Evolutionary conservation across 1,139 yeast species (phyloP), one percentile per base, ranked within the genome.

Genomic region (Yamadazyma atlantica): DNA sequence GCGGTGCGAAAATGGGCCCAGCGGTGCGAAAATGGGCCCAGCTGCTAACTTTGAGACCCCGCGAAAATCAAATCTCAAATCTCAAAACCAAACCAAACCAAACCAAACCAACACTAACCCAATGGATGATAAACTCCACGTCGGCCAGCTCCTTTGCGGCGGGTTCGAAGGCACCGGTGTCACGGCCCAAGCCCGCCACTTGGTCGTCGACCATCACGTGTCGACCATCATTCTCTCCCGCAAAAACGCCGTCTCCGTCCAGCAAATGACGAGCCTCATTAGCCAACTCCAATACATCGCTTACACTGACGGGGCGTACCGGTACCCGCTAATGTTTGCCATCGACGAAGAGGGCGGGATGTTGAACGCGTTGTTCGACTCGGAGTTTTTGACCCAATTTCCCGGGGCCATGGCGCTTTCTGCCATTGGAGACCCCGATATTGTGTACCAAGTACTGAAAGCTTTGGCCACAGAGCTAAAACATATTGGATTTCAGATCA

Each of bases 261-360:
- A 64, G 33, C 81, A 79, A 46, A 69, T 80, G 48, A 59, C 76
- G 24, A 60, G 62, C 39, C 66, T 80, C 40, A 75, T 79, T 14
- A 56, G 65, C 29, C 82, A 80, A 43, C 61, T 80, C 14, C 87
- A 80, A 50, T 62, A 65, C 37, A 69, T 79, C 18, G 87, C 86
- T 1, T 68, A 58, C 44, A 64, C 61, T 11, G 64, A 69, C 36
- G 77, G 78, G 1, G 66, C 73, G 29, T 80, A 79, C 47, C 62
- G 69, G 44, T 64, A 74, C 44, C 87, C 87, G 1, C 55, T 80
- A 21, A 59, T 87, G 43, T 83, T 90, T 64, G 92, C 95, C 11
- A 77, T 82, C 10, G 83, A 82, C 55, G 92, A 88, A 55, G 97
- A 89, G 57, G 77, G 92, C 34, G 88, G 86, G 44, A 77, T 87